A percentile compares a stretch with the other conserved stretches of the same genome.
phyloP scores from a whole-genome alignment of 495 filamentous ascomycete genomes.

The Letharia columbiana region DNA sequence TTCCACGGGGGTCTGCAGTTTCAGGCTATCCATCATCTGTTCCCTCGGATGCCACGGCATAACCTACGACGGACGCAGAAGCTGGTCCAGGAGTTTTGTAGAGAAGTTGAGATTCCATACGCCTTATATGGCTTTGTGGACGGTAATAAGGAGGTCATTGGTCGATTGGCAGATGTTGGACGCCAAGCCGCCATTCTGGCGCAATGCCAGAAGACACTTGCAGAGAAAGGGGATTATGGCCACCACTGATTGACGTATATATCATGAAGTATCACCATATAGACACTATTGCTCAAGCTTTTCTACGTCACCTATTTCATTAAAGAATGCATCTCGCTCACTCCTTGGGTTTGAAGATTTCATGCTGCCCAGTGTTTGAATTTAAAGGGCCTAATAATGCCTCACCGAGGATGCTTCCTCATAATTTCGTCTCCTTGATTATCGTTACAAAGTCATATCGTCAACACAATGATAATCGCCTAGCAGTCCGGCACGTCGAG shows the following conservation, averaged over 20 bases:
- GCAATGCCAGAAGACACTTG: constrained; percentile 65
- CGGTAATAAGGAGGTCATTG: constrained; percentile 83
- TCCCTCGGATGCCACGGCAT: constrained; percentile 87
- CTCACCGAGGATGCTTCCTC: background rate
- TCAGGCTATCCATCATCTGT: constrained; percentile 93
- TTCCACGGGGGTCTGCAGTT: constrained; percentile 95
- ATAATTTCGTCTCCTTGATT: background rate
- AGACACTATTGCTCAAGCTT: background rate
- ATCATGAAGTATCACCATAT: background rate
- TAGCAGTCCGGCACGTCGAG: background rate
- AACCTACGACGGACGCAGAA: constrained; percentile 79
- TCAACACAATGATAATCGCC: background rate
- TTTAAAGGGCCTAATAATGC: background rate
- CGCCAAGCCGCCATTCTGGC: constrained; percentile 81
- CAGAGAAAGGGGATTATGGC: constrained; percentile 31
- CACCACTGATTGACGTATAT: background rate
- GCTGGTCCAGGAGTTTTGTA: constrained; percentile 80
- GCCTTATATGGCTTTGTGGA: constrained; percentile 89
- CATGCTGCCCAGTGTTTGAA: background rate
- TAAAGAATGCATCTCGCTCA: background rate
- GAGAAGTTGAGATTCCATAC: constrained; percentile 87
- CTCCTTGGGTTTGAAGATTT: background rate
- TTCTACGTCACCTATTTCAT: background rate
- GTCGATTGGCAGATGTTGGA: constrained; percentile 73
- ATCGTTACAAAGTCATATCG: background rate